These are phyloP conservation scores for Fistulinella cinereoalba DNA, from an alignment of 1,284 basidiomycete species.

Conservation along the genomic window DNA sequence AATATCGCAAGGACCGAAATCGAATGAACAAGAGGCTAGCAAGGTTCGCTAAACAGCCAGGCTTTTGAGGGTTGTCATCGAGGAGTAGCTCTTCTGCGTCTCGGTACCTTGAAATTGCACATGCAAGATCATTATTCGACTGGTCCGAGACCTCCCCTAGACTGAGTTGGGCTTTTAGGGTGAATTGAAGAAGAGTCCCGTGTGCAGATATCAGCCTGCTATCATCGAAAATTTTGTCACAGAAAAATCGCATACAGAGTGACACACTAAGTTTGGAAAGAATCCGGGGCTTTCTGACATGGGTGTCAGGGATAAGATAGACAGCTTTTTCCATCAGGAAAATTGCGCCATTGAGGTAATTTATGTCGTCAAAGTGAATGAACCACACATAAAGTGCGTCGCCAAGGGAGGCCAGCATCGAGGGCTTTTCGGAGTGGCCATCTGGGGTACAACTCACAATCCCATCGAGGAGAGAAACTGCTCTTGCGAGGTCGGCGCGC, in stretches of 20 bases:
- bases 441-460: background rate
- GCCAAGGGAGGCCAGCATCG: background rate
- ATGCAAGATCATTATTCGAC: background rate
- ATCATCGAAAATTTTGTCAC: background rate
- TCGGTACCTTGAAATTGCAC: background rate
- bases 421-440: no score
- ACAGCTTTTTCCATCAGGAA: background rate
- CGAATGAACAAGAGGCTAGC: background rate
- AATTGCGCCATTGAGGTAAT: no score
- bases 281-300: background rate
- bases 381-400: no score
- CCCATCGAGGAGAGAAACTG: background rate
- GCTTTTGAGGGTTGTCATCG: background rate
- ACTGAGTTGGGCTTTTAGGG: background rate
- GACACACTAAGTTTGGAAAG: background rate
- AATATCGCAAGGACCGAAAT: background rate
- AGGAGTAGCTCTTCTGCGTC: background rate
- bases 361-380: no score
- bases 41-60: background rate
- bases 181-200: background rate
- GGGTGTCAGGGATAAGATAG: background rate
- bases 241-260: background rate
- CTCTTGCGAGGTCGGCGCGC: background rate
- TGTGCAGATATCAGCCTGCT: background rate
- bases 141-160: background rate